Percentiles rank a stretch among this genome's conserved stretches.
Conservation (phyloP, 768 basidiomycete genomes). For the Pulveroboletus sp. region DNA sequence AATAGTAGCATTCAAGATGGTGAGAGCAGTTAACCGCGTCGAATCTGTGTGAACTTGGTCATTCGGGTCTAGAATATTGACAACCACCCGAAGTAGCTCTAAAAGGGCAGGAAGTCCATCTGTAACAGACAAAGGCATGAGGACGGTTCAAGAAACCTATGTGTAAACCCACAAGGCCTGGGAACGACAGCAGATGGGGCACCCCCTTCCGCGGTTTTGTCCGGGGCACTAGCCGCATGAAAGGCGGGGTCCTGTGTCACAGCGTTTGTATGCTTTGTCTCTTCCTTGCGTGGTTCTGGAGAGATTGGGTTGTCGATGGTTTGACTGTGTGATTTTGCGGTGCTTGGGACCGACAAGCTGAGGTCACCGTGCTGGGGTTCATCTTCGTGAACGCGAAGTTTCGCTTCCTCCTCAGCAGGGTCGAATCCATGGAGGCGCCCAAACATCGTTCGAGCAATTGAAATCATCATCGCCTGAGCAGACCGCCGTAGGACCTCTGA, state of each 20-base stretch:
- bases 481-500: constrained; percentile 82
- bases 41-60: constrained; percentile 96
- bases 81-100: constrained; percentile 88
- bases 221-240: neutral
- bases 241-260: neutral
- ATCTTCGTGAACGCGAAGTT: constrained; percentile 46
- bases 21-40: constrained; percentile 82
- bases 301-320: constrained; percentile 11
- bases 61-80: constrained; percentile 92
- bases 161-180: constrained; percentile 20
- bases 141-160: neutral
- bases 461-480: constrained; percentile 86
- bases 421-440: constrained; percentile 63
- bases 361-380: constrained; percentile 53
- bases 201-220: constrained; percentile 31
- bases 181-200: constrained; percentile 17
- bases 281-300: constrained; percentile 9
- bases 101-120: constrained; percentile 91
- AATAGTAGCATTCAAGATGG: constrained; percentile 82
- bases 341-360: constrained; percentile 52
- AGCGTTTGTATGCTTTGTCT: neutral
- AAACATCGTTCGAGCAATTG: constrained; percentile 80
- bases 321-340: constrained; percentile 23
- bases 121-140: constrained; percentile 18
- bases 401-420: constrained; percentile 63